Evolutionary conservation across 371 early-diverging fungal genomes (phyloP), one percentile per base, ranked within the genome.

Genomic region (Cladochytrium tenue): DNA sequence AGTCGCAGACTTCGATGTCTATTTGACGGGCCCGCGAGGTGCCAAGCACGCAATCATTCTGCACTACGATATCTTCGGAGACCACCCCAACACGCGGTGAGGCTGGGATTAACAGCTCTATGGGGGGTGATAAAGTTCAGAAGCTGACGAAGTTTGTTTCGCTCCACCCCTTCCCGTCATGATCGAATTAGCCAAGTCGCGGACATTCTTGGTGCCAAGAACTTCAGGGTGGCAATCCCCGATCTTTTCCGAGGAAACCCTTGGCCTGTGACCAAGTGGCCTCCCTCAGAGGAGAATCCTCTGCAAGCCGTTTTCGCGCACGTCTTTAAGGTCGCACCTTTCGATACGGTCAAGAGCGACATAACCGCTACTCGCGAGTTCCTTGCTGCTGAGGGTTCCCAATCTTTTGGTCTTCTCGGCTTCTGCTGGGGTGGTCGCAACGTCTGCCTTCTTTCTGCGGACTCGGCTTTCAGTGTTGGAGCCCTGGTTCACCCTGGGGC

Each of bases 171-270:
- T 58, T 3, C 55, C 7, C 17, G 55, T 23, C 26, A 7, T 28
- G 20, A 31, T 43, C 58, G 10, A 31, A 57, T 32, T 17, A 43
- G 43, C 56, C 90, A 89, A 68, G 86, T 88, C 58, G 78, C 81
- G 64, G 91, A 91, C 71, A 76, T 86, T 31, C 81, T 91, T 32
- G 83, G 83, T 53, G 74, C 79, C 7, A 60, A 77, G 25, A 85
- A 86, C 10, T 88, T 81, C 79, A 81, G 75, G 50, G 89, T 90
- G 1, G 79, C 84, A 23, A 76, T 89, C 71, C 90, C 91, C 32
- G 89, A 89, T 63, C 80, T 89, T 58, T 81, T 88, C 65, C 82
- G 76, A 57, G 85, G 85, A 25, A 72, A 82, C 33, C 78, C 81
- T 43, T 77, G 75, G 57, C 53, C 51, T n/a, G 53, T 32, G n/a